phyloP scores from a whole-genome alignment of 225 moss, liverwort and hornwort species.

The Neckera pumila region DNA sequence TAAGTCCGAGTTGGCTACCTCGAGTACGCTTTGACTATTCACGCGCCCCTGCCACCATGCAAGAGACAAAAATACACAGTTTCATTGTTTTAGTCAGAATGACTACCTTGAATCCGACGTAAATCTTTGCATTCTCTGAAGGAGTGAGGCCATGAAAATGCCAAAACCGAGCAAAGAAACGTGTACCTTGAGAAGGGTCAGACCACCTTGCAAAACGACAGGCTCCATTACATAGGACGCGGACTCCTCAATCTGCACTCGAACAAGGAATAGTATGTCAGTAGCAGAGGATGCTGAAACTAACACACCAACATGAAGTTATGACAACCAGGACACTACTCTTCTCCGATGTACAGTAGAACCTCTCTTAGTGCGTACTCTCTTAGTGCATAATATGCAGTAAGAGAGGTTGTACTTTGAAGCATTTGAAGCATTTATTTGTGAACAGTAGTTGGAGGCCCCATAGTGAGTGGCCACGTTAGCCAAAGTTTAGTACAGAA shows the following conservation, averaged over 20 bases:
- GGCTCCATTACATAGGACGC: conserved; percentile 61
- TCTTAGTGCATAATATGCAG: no score
- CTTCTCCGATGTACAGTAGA: neutral
- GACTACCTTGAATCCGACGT: neutral
- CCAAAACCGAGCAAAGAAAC: neutral
- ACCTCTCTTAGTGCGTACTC: no score
- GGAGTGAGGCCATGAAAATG: neutral
- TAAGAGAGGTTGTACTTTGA: no score
- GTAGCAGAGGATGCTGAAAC: neutral
- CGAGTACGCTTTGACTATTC: conserved; percentile 49
- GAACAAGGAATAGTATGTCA: neutral
- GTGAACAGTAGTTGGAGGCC: no score
- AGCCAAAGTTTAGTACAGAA: no score
- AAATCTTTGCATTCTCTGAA: neutral
- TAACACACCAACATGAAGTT: neutral
- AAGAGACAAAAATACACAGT: neutral
- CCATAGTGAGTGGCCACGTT: no score
- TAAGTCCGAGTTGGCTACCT: conserved; percentile 67
- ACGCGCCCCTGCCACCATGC: conserved; percentile 60
- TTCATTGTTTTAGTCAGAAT: neutral
- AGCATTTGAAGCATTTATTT: no score
- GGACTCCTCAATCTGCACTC: conserved; percentile 34
- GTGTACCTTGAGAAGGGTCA: conserved; percentile 72
- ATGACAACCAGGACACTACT: neutral
- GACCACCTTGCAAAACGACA: conserved; percentile 62